Evolutionary conservation across 768 basidiomycete species (phyloP).

Genomic region (Lactarius sp.): DNA sequence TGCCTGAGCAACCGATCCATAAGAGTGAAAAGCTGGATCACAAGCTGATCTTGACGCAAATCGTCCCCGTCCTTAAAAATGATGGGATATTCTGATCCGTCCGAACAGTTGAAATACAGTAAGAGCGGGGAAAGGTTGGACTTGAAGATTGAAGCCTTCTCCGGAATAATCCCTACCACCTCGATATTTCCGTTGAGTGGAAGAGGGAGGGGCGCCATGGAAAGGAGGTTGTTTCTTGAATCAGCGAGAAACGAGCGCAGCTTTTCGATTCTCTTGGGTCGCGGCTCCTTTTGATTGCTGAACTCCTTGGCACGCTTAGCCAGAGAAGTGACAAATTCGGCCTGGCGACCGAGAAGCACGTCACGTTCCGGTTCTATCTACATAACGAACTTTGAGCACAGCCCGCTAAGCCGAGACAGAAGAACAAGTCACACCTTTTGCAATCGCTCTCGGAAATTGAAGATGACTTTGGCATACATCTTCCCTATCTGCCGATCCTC

Average conservation of each 20-base stretch:
- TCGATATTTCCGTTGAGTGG: slow-evolving; percentile 87
- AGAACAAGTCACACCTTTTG: slow-evolving; percentile 54
- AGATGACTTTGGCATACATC: slow-evolving; percentile 51
- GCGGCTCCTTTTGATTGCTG: slow-evolving; percentile 83
- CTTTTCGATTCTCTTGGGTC: slow-evolving; percentile 97
- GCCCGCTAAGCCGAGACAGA: background rate
- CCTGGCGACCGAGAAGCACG: slow-evolving; percentile 88
- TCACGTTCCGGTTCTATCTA: slow-evolving; percentile 73
- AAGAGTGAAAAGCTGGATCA: slow-evolving; percentile 96
- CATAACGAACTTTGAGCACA: background rate
- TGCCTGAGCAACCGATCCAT: slow-evolving; percentile 93
- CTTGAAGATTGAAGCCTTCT: slow-evolving; percentile 95
- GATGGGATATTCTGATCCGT: slow-evolving; percentile 83
- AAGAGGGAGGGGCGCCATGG: slow-evolving; percentile 76
- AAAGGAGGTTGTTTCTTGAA: slow-evolving; percentile 75
- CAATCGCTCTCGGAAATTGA: slow-evolving; percentile 84
- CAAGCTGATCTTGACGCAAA: slow-evolving; percentile 96
- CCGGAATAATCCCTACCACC: slow-evolving; percentile 81
- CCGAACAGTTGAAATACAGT: slow-evolving; percentile 82
- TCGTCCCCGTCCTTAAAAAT: slow-evolving; percentile 99
- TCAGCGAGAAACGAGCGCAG: slow-evolving; percentile 81
- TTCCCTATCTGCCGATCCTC: slow-evolving; percentile 47
- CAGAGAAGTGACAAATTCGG: slow-evolving; percentile 79
- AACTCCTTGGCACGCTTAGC: slow-evolving; percentile 84
- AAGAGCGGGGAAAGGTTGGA: slow-evolving; percentile 92